Evolutionary conservation across 2,329 filamentous ascomycete genomes (phyloP), one percentile per base, ranked within the genome.

Genomic region (Didymella keratinophila): DNA sequence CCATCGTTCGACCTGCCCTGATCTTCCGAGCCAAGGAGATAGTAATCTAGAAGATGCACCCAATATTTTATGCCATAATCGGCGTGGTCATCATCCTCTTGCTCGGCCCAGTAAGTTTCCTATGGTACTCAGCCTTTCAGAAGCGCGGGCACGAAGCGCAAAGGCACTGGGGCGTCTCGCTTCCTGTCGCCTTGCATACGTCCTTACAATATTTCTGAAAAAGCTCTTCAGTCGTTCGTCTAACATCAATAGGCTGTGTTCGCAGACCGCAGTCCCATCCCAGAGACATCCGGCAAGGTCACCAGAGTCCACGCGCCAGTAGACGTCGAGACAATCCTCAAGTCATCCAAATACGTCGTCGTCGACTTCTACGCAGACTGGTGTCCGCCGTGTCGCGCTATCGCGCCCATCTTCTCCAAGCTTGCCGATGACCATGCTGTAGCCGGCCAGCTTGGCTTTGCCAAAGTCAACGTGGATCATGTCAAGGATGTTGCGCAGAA

Each of bases 361-460:
- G 41, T 59, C 32, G 56, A 60, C 43, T 60, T 60, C 37, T 60
- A 55, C 43, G 52, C 57, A 76, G 76, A 61, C 84, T 61, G 83
- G 82, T 84, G 83, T 69, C 82, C 81, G 1, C 83, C 83, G 16
- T 85, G 83, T 78, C 82, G 82, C 66, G 75, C 78, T 51, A 82
- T 85, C 53, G 77, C 78, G 0, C 83, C 83, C 25, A 69, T 80
- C 60, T 80, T 83, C 69, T 79, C 79, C 44, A 77, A 82, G 63
- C 76, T 84, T 61, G 81, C 82, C 60, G 74, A 78, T 27, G 73
- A 78, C 27, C 79, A 84, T 67, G 62, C 74, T 27, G 74, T 79
- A 20, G 68, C 73, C 0, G 73, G 73, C n/a, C 73, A 73, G 37
- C 74, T 84, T 21, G 77, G 74, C n/a, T 85, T 86, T 68, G 77